Conservation (phyloP, 2,329 filamentous ascomycete species). For the Fusarium sp. region DNA sequence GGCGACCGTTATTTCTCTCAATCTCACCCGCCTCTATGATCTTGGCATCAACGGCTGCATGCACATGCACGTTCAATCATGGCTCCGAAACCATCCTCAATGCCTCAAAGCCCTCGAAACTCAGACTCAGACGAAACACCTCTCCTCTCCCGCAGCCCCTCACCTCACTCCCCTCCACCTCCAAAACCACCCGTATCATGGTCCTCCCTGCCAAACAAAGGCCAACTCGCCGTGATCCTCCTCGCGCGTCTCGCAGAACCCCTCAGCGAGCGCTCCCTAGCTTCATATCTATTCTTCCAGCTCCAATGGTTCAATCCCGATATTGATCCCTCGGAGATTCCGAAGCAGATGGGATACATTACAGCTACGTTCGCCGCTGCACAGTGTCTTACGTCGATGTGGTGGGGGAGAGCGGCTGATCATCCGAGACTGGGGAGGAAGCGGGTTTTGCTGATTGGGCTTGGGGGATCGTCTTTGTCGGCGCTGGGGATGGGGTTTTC, state of each 20-base stretch:
- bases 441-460: constrained; percentile 77
- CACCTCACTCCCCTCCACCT: neutral
- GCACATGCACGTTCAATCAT: neutral
- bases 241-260: constrained; percentile 83
- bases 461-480: constrained; percentile 67
- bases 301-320: constrained; percentile 75
- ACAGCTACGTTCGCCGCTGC: constrained; percentile 82
- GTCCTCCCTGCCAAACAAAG: constrained; percentile 73
- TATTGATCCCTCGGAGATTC: constrained; percentile 69
- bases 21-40: neutral
- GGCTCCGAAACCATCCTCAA: neutral
- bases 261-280: constrained; percentile 77
- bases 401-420: constrained; percentile 79
- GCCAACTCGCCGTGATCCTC: constrained; percentile 79
- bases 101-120: neutral
- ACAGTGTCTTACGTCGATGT: constrained; percentile 82
- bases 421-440: constrained; percentile 74
- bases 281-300: constrained; percentile 87
- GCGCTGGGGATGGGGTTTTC: constrained; percentile 70
- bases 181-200: neutral
- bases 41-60: neutral
- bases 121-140: neutral
- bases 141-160: neutral
- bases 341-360: constrained; percentile 78
- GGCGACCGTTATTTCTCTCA: neutral